Conservation (phyloP, 2,329 filamentous ascomycete genomes). For the Chrysoporthe puriensis region DNA sequence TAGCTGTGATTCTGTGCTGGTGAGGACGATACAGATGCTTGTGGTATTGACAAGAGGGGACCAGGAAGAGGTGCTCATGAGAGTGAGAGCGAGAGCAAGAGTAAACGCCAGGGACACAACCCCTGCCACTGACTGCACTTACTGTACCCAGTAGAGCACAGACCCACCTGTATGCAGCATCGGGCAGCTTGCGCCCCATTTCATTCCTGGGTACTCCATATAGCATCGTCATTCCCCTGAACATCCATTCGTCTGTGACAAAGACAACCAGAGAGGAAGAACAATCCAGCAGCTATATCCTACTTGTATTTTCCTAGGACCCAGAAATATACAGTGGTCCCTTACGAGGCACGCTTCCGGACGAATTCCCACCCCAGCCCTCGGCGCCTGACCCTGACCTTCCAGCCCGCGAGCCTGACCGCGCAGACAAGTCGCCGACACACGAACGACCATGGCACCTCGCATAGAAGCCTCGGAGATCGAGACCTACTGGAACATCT, state of each 20-base stretch:
- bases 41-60: background rate
- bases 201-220: slow-evolving; percentile 1
- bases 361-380: background rate
- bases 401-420: background rate
- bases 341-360: background rate
- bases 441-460: slow-evolving; percentile 52
- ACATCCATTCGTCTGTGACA: background rate
- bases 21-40: background rate
- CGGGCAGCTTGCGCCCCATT: slow-evolving; percentile 3
- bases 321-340: background rate
- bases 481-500: slow-evolving; percentile 70
- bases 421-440: background rate
- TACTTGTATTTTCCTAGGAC: background rate
- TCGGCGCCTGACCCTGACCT: background rate
- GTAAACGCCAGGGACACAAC: background rate
- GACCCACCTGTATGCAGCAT: background rate
- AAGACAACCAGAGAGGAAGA: background rate
- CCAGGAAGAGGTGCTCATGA: background rate
- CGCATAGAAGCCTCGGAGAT: slow-evolving; percentile 66
- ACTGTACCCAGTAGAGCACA: background rate
- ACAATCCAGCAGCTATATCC: background rate
- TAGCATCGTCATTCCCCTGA: slow-evolving; percentile 4
- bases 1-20: background rate
- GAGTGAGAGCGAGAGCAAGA: background rate
- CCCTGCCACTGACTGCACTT: background rate